phyloP scores from a whole-genome alignment of 805 yeast genomes.

The Cyberlindnera meyerae region DNA sequence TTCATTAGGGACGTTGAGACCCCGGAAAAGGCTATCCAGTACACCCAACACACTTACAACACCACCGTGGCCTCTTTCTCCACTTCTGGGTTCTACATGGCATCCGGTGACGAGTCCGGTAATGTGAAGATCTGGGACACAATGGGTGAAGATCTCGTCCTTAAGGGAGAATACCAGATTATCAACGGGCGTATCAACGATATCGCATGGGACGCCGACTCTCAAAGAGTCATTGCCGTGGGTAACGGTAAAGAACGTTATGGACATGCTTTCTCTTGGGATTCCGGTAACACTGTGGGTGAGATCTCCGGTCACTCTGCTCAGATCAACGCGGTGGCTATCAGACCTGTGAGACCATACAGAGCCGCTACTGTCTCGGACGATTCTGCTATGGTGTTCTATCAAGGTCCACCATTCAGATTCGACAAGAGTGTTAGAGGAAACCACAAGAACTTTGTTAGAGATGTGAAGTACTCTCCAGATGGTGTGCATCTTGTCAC shows the following conservation, averaged over 20 bases:
- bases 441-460: slow-evolving; percentile 70
- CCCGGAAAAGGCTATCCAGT: slow-evolving; percentile 56
- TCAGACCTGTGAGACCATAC: slow-evolving; percentile 80
- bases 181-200: slow-evolving; percentile 78
- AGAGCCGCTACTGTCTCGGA: slow-evolving; percentile 91
- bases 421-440: slow-evolving; percentile 69
- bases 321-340: slow-evolving; percentile 75
- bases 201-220: slow-evolving; percentile 89
- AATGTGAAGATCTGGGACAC: slow-evolving; percentile 85
- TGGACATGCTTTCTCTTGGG: slow-evolving; percentile 92
- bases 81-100: slow-evolving; percentile 86
- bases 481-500: slow-evolving; percentile 71
- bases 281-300: slow-evolving; percentile 95
- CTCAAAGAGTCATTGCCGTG: slow-evolving; percentile 81
- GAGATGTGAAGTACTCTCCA: slow-evolving; percentile 79
- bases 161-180: slow-evolving; percentile 78
- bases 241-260: slow-evolving; percentile 90
- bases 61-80: slow-evolving; percentile 85
- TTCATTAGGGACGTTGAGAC: slow-evolving; percentile 59
- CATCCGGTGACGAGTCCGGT: slow-evolving; percentile 91
- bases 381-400: slow-evolving; percentile 79
- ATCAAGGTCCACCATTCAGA: slow-evolving; percentile 91
- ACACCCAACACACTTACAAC: slow-evolving; percentile 59
- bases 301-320: slow-evolving; percentile 92
- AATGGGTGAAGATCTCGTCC: slow-evolving; percentile 44